Conservation (phyloP, 345 rosid species). For the Eucalyptus paniculata region DNA sequence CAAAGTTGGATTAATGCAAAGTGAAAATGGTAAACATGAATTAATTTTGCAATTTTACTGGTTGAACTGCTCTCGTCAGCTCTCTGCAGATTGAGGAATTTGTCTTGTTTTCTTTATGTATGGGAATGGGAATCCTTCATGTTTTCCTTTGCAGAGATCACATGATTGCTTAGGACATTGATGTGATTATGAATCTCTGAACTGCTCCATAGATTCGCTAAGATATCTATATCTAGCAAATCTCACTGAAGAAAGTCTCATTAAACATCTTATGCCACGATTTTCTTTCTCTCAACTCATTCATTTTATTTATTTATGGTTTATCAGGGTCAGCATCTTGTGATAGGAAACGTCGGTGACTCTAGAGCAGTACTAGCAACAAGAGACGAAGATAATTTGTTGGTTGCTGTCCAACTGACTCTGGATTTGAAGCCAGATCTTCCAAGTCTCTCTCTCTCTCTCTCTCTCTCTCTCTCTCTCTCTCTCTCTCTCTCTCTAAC, state of each 20-base stretch:
- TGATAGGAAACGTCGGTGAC: constrained; percentile 84
- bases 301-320: not conserved
- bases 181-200: not conserved
- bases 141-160: not conserved
- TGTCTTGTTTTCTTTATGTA: not conserved
- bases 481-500: not conserved
- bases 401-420: constrained; percentile 70
- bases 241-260: not conserved
- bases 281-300: not conserved
- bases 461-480: not conserved
- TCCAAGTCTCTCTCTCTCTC: constrained; percentile 49
- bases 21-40: not conserved
- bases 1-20: not conserved
- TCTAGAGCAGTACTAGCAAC: constrained; percentile 91
- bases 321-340: constrained; percentile 66
- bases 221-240: not conserved
- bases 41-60: not conserved
- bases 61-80: not conserved
- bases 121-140: not conserved
- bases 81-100: not conserved
- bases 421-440: constrained; percentile 95
- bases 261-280: not conserved
- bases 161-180: not conserved
- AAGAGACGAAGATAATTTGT: constrained; percentile 47
- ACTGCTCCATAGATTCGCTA: not conserved